phyloP scores from a whole-genome alignment of 2,329 filamentous ascomycete species.

The Didymella keratinophila region DNA sequence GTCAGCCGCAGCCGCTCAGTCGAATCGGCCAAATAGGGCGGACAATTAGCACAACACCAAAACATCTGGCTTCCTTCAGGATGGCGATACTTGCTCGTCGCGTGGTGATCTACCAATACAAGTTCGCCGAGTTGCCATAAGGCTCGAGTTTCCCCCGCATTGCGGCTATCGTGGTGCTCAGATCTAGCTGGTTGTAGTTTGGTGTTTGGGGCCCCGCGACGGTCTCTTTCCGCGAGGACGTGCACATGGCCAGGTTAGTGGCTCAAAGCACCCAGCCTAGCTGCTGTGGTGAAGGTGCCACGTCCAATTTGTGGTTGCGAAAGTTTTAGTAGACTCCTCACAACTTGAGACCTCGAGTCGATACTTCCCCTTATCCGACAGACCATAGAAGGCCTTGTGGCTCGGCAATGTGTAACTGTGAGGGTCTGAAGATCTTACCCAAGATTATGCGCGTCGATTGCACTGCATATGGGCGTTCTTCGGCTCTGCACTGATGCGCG shows the following conservation, averaged over 20 bases:
- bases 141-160: conserved; percentile 10
- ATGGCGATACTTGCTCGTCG: background rate
- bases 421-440: conserved; percentile 8
- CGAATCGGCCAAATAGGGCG: conserved; percentile 14
- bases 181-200: conserved; percentile 13
- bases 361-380: conserved; percentile 9
- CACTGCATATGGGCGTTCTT: conserved; percentile 16
- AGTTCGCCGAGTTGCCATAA: background rate
- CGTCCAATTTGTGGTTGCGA: background rate
- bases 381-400: background rate
- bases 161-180: conserved; percentile 16
- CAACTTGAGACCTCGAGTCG: background rate
- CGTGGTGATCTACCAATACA: conserved; percentile 2
- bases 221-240: conserved; percentile 17
- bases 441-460: conserved; percentile 7
- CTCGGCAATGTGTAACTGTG: background rate
- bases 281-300: conserved; percentile 3
- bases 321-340: background rate
- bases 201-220: conserved; percentile 19
- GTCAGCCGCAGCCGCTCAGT: background rate
- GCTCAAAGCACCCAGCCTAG: conserved; percentile 9
- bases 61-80: background rate
- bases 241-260: conserved; percentile 15
- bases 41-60: background rate
- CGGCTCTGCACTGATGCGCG: background rate